These are phyloP conservation scores for Kluyveromyces sp. DNA, from an alignment of 1,139 yeast species.

Conservation along the genomic window DNA sequence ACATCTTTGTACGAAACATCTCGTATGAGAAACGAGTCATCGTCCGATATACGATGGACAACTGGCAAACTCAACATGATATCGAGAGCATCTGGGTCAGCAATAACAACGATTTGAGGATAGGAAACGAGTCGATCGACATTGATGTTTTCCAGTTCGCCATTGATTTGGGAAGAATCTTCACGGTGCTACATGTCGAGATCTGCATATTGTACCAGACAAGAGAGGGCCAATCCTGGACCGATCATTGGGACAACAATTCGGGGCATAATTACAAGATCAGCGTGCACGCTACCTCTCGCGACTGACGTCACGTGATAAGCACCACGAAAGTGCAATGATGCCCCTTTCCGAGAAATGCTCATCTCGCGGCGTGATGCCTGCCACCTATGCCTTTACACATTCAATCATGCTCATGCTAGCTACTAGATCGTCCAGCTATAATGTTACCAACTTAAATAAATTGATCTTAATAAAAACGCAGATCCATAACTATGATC, in stretches of 20 bases:
- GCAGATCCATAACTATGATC: neutral
- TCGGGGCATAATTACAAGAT: conserved; percentile 26
- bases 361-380: too few species aligned
- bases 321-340: too few species aligned
- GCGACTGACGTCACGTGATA: neutral
- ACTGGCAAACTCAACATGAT: conserved; percentile 26
- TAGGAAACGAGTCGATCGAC: conserved; percentile 19
- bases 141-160: conserved; percentile 31
- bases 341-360: too few species aligned
- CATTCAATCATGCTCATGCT: neutral
- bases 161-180: conserved; percentile 16
- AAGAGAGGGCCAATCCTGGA: conserved; percentile 19
- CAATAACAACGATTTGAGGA: conserved; percentile 25
- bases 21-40: conserved; percentile 28
- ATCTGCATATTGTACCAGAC: conserved; percentile 29
- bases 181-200: conserved; percentile 14
- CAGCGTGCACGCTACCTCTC: neutral
- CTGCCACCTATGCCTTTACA: neutral
- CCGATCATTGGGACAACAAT: conserved; percentile 31
- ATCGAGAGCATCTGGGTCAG: conserved; percentile 28
- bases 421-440: too few species aligned
- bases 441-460: too few species aligned
- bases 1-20: conserved; percentile 28
- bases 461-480: neutral
- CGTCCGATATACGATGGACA: conserved; percentile 27